Evolutionary conservation across 1,284 basidiomycete genomes (phyloP), one percentile per base, ranked within the genome.

Genomic region (Melanopsichium pennsylvanicum): DNA sequence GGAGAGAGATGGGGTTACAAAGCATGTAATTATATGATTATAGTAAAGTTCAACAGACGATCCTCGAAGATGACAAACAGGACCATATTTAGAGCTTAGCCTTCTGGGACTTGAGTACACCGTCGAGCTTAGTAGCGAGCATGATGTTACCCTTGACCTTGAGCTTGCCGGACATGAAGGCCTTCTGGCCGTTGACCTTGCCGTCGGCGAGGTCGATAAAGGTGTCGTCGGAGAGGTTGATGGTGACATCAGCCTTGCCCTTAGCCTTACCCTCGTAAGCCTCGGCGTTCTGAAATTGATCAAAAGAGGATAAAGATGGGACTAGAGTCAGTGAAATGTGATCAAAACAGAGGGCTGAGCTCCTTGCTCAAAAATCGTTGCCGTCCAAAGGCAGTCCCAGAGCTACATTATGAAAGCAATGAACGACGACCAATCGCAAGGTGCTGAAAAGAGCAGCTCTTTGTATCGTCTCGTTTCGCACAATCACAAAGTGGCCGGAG

Each of bases 161-260:
- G 55, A 76, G 67, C 68, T 78, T 78, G 60, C 74, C 74, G 41
- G 68, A 70, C 79, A 81, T 79, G 75, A 81, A 81, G 33, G 79
- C 79, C 74, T 81, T 81, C 68, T 81, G 79, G 47, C 79, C 79
- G 67, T 81, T 81, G 68, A 81, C 57, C 69, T 81, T 79, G 62
- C 79, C 79, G 35, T 78, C 76, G 43, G 78, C 78, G 49, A 81
- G 75, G 68, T 80, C 75, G 42, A 72, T 67, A 49, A 80, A 80
- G 48, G 73, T 75, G 68, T 81, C 79, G 59, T 81, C 77, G 49
- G 58, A 43, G 19, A 70, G 66, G 77, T 75, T 78, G 78, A 81
- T 79, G 46, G 75, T 75, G 55, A 79, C 78, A 62, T 81, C 79
- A 39, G 79, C 79, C 75, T 81, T 81, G 66, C 66, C 69, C 72